Conservation (phyloP, 139 green algal species). For the Chlamydomonas eustigma region DNA sequence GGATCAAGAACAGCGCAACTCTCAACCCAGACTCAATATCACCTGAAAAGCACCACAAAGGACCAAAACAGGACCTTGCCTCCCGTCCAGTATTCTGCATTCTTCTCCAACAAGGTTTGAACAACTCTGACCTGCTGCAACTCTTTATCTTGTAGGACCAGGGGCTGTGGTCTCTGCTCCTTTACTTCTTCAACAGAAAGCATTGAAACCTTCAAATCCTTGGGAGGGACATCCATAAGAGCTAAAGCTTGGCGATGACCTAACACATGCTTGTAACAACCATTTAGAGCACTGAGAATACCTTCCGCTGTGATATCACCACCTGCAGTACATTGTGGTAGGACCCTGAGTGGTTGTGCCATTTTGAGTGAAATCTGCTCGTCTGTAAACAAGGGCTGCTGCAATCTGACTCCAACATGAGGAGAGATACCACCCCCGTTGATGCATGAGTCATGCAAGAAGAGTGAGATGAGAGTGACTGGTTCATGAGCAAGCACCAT, state of each 20-base stretch:
- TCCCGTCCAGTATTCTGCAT: background rate
- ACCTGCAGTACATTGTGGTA: too few relatives aligned
- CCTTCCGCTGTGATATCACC: background rate
- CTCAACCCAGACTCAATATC: background rate
- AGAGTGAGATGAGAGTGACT: background rate
- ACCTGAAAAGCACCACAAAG: background rate
- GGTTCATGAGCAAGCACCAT: background rate
- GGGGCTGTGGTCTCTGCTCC: background rate
- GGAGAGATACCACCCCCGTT: too few relatives aligned
- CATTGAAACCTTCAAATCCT: background rate
- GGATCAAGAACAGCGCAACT: background rate
- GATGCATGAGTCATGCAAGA: too few relatives aligned
- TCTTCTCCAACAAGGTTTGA: background rate
- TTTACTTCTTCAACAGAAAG: background rate
- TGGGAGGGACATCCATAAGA: background rate
- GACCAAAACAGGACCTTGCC: slow-evolving; percentile 2
- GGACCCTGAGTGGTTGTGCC: too few relatives aligned
- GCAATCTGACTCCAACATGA: too few relatives aligned
- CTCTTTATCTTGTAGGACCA: background rate
- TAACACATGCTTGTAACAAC: slow-evolving; percentile 4
- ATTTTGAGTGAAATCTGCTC: too few relatives aligned
- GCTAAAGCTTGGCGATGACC: background rate
- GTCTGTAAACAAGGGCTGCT: too few relatives aligned
- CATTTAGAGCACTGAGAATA: background rate
- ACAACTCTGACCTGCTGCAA: background rate